A percentile compares a stretch with the other conserved stretches of the same genome.
Conservation (phyloP, 768 basidiomycete species). For the Suillus plorans region DNA sequence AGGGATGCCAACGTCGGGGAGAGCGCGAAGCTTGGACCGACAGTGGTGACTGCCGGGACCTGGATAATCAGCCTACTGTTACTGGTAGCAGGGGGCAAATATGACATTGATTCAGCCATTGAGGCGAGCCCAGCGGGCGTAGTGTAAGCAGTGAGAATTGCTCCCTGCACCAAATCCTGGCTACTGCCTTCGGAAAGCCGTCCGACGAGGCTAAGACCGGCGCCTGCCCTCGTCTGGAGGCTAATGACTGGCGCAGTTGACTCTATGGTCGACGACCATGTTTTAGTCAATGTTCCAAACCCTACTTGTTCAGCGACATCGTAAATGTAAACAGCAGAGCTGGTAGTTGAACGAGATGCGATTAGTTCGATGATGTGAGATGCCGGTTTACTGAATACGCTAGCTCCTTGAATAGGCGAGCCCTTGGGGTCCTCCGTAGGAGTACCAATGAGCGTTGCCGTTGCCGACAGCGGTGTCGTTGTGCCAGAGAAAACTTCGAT, state of each 20-base stretch:
- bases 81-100: slow-evolving; percentile 62
- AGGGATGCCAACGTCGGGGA: slow-evolving; percentile 77
- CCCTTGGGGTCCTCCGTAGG: slow-evolving; percentile 32
- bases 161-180: slow-evolving; percentile 56
- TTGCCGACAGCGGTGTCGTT: slow-evolving; percentile 28
- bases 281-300: slow-evolving; percentile 71
- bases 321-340: slow-evolving; percentile 75
- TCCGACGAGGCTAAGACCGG: slow-evolving; percentile 78
- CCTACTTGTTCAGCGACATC: slow-evolving; percentile 85
- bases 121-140: slow-evolving; percentile 80
- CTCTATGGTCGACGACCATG: slow-evolving; percentile 49
- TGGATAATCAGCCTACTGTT: slow-evolving; percentile 77
- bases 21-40: slow-evolving; percentile 65
- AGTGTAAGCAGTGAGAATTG: slow-evolving; percentile 75
- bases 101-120: slow-evolving; percentile 78
- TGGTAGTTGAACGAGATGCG: slow-evolving; percentile 52
- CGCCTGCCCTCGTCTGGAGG: slow-evolving; percentile 82
- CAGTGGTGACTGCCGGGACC: slow-evolving; percentile 70
- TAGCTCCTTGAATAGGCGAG: slow-evolving; percentile 6
- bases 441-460: slow-evolving; percentile 35
- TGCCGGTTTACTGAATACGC: slow-evolving; percentile 36
- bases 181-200: slow-evolving; percentile 79
- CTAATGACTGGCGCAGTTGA: slow-evolving; percentile 56
- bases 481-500: slow-evolving; percentile 23
- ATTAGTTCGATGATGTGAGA: slow-evolving; percentile 70